phyloP scores from a whole-genome alignment of 2,329 filamentous ascomycete genomes.

The Paecilomyces fulvus region DNA sequence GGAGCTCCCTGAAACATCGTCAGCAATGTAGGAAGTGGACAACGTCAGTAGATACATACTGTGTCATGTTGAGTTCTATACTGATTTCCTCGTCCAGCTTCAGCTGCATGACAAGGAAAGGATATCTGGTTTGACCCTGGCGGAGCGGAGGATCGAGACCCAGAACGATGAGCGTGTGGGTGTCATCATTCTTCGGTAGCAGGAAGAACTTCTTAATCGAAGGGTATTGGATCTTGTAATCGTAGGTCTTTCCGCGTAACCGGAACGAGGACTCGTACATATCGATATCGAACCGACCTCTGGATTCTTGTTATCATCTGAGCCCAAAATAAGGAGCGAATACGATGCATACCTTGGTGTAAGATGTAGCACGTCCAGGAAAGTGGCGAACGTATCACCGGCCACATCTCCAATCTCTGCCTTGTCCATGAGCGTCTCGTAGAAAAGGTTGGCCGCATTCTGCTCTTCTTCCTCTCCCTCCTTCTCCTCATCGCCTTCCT shows the following conservation, averaged over 20 bases:
- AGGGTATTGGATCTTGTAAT: slow-evolving; percentile 99
- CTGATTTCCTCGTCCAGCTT: slow-evolving; percentile 97
- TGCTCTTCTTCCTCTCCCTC: slow-evolving; percentile 68
- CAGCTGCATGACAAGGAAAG: slow-evolving; percentile 98
- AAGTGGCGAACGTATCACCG: slow-evolving; percentile 96
- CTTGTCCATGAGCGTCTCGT: slow-evolving; percentile 96
- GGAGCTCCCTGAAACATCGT: slow-evolving; percentile 48
- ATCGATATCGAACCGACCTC: slow-evolving; percentile 98
- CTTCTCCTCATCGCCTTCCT: slow-evolving; percentile 58
- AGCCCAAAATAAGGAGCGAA: slow-evolving; percentile 7
- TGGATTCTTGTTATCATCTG: slow-evolving; percentile 27
- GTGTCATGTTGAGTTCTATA: slow-evolving; percentile 91
- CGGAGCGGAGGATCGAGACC: slow-evolving; percentile 90
- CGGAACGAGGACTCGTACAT: slow-evolving; percentile 99
- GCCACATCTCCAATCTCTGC: slow-evolving; percentile 98
- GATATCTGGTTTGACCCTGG: slow-evolving; percentile 95
- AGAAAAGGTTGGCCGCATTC: slow-evolving; percentile 94
- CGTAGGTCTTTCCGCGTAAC: slow-evolving; percentile 95
- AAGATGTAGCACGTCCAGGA: slow-evolving; percentile 92
- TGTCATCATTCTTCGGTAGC: slow-evolving; percentile 94
- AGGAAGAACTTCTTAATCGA: slow-evolving; percentile 98
- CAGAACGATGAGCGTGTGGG: slow-evolving; percentile 89
- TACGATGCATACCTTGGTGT: slow-evolving; percentile 63
- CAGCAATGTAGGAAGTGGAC: slow-evolving; percentile 7
- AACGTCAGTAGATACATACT: slow-evolving; percentile 35